phyloP scores from a whole-genome alignment of 352 stramenopile genomes.

The Halophytophthora batemanensis region DNA sequence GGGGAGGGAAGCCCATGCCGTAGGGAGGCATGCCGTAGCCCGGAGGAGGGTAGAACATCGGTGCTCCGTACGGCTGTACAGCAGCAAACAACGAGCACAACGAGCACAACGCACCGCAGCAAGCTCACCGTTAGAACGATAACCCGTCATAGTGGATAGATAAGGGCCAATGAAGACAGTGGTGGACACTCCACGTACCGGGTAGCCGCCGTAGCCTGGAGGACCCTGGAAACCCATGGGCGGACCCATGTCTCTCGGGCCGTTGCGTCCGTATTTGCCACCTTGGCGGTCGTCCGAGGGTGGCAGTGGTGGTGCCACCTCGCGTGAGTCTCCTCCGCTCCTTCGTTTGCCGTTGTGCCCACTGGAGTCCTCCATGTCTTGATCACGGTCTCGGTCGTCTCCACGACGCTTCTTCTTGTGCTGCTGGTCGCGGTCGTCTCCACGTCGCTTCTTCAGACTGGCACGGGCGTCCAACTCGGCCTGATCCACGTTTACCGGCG shows the following conservation, averaged over 20 bases:
- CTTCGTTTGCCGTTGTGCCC: slow-evolving; percentile 22
- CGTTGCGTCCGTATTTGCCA: slow-evolving; percentile 12
- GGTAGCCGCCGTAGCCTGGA: slow-evolving; percentile 60
- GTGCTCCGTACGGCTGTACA: slow-evolving; percentile 54
- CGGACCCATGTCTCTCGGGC: slow-evolving; percentile 29
- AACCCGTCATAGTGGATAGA: neutral
- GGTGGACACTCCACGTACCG: slow-evolving; percentile 32
- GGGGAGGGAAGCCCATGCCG: slow-evolving; percentile 67
- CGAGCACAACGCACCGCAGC: no score
- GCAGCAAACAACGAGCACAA: slow-evolving; percentile 11
- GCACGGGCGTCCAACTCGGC: slow-evolving; percentile 70
- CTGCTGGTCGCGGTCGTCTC: slow-evolving; percentile 33
- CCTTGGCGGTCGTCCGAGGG: slow-evolving; percentile 20
- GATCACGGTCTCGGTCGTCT: slow-evolving; percentile 16
- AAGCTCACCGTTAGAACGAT: slow-evolving; percentile 10
- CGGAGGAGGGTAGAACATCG: slow-evolving; percentile 75
- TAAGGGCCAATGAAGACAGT: neutral
- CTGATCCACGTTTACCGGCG: slow-evolving; percentile 76
- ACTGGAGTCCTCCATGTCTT: slow-evolving; percentile 24
- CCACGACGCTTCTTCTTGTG: slow-evolving; percentile 13
- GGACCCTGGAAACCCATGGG: slow-evolving; percentile 56
- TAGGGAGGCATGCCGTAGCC: slow-evolving; percentile 68
- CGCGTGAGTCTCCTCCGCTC: slow-evolving; percentile 17
- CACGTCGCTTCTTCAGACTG: slow-evolving; percentile 54
- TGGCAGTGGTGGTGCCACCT: slow-evolving; percentile 27